phyloP scores from a whole-genome alignment of 2,329 filamentous ascomycete species.

The Chaetomiaceae sp. region DNA sequence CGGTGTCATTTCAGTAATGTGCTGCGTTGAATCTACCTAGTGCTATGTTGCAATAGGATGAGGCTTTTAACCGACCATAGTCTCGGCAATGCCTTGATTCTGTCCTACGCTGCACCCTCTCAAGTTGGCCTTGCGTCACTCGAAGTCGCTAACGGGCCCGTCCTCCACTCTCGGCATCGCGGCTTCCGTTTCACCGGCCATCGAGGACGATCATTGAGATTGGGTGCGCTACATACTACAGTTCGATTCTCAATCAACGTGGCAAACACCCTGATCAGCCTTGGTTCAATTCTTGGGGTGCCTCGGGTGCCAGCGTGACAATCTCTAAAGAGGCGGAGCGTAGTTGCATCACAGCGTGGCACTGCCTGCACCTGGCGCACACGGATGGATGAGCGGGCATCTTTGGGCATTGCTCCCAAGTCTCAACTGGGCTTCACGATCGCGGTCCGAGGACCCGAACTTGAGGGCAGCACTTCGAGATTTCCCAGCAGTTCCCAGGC shows the following conservation, averaged over 20 bases:
- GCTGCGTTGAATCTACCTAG: neutral
- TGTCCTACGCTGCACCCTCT: neutral
- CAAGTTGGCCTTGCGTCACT: constrained; percentile 1
- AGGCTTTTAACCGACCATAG: neutral
- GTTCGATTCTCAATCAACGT: constrained; percentile 3
- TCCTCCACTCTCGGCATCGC: neutral
- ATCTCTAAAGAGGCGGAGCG: neutral
- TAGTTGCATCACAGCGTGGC: constrained; percentile 9
- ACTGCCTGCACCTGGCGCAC: neutral
- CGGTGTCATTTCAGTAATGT: neutral
- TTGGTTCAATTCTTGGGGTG: neutral
- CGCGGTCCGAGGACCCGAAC: too few species aligned
- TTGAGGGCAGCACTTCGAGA: too few species aligned
- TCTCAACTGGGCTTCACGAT: neutral
- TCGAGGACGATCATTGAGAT: neutral
- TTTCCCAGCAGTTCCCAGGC: too few species aligned
- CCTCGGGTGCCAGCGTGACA: neutral
- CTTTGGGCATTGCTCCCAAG: neutral
- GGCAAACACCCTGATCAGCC: constrained; percentile 1
- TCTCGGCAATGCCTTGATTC: neutral
- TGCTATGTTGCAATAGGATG: neutral
- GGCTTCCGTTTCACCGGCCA: neutral
- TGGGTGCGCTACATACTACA: neutral
- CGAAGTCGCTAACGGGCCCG: neutral
- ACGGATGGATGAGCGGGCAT: neutral